Percentiles rank a stretch among this genome's conserved stretches.
Evolutionary conservation across 139 green algal species (phyloP).

Genomic region (Astrephomene gubernaculifera): DNA sequence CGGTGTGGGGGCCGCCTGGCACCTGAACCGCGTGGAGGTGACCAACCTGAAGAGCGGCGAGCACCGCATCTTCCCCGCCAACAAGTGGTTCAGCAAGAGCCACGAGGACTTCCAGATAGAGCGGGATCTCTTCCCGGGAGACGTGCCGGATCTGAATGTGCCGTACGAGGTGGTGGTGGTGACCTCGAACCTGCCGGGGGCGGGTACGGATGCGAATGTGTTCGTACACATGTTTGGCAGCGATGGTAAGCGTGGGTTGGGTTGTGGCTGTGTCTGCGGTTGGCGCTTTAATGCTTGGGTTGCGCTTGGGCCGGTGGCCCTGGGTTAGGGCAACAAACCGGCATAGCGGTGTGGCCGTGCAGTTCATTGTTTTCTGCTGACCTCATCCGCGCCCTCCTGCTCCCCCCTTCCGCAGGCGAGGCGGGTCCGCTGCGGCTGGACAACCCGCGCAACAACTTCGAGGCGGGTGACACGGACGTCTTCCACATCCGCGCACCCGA

Average conservation of each 20-base stretch:
- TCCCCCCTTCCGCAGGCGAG: constrained; percentile 20
- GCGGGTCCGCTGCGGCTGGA: constrained; percentile 52
- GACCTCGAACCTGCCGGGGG: constrained; percentile 65
- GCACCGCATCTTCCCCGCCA: constrained; percentile 48
- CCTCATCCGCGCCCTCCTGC: no score
- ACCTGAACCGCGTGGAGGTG: constrained; percentile 68
- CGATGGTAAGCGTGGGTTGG: constrained; percentile 41
- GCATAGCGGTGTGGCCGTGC: no score
- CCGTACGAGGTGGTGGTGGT: constrained; percentile 55
- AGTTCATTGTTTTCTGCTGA: no score
- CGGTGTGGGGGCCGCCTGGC: constrained; percentile 55
- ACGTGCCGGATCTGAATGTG: constrained; percentile 30
- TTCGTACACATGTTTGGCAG: constrained; percentile 54
- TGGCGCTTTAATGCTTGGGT: no score
- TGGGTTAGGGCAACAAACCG: no score
- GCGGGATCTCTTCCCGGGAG: constrained; percentile 54
- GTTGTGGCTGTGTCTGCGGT: no score
- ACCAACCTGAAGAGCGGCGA: constrained; percentile 47
- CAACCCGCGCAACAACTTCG: constrained; percentile 66
- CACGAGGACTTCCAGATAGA: constrained; percentile 62
- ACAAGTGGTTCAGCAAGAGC: constrained; percentile 51
- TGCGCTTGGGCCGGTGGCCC: no score
- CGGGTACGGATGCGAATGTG: constrained; percentile 75
- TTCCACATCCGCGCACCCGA: constrained; percentile 59
- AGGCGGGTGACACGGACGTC: constrained; percentile 57